Evolutionary conservation across 345 rosid genomes (phyloP).

Genomic region (Eutrema heterophyllum): DNA sequence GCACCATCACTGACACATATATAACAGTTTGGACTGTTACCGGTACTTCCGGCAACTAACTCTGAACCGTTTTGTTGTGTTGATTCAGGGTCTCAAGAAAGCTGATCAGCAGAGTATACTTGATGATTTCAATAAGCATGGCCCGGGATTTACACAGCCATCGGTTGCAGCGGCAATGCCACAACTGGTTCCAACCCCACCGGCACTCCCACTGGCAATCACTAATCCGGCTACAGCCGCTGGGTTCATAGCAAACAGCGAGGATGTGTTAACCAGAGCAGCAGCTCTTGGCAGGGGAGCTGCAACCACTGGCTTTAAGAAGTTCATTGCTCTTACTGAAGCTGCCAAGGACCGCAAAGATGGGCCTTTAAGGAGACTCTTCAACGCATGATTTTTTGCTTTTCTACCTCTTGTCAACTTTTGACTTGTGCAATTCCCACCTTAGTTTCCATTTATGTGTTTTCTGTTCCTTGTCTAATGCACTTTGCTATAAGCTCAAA

Average conservation of each 20-base stretch:
- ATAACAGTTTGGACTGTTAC: not conserved
- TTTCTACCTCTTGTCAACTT: not conserved
- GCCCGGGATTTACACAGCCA: slow-evolving; percentile 54
- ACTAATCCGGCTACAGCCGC: slow-evolving; percentile 40
- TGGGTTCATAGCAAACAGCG: slow-evolving; percentile 78
- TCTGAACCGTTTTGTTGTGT: not conserved
- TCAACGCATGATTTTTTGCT: slow-evolving; percentile 37
- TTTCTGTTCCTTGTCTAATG: not conserved
- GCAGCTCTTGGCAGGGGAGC: slow-evolving; percentile 99
- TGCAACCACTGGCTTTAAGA: slow-evolving; percentile 93
- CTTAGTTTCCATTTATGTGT: not conserved
- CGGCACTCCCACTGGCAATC: slow-evolving; percentile 40
- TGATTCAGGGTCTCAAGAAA: slow-evolving; percentile 76
- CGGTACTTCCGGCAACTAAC: not conserved
- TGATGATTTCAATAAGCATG: slow-evolving; percentile 89
- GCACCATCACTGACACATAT: not conserved
- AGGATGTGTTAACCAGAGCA: slow-evolving; percentile 91
- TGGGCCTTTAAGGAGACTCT: slow-evolving; percentile 94
- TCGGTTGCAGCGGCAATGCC: slow-evolving; percentile 35
- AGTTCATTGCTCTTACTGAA: slow-evolving; percentile 98
- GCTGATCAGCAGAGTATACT: slow-evolving; percentile 83
- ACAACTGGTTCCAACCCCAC: slow-evolving; percentile 36
- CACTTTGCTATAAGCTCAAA: not conserved
- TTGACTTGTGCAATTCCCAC: not conserved
- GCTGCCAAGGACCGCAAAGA: slow-evolving; percentile 97